Percentiles rank a stretch among this genome's conserved stretches.
Conservation (phyloP, 352 stramenopile genomes). For the Phytopythium montanum region DNA sequence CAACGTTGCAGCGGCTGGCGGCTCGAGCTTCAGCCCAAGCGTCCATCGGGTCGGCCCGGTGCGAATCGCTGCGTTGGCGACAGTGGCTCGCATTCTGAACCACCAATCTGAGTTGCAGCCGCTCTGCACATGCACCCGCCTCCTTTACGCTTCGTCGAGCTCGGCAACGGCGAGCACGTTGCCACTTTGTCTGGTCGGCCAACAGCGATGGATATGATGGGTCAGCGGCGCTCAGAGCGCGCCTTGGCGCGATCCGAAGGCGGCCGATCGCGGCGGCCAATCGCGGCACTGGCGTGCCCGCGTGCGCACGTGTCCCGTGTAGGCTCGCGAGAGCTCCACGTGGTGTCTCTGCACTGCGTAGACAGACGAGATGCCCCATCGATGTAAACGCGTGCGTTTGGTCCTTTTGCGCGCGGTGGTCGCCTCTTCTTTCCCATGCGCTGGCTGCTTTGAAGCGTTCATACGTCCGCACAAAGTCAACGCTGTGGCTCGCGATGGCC, state of each 20-base stretch:
- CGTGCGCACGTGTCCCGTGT: not conserved
- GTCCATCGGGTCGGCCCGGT: not conserved
- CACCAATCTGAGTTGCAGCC: not conserved
- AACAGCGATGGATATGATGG: not conserved
- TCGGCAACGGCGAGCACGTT: not conserved
- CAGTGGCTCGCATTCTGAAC: not conserved
- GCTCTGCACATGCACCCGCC: not conserved
- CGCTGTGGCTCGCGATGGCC: too few species aligned
- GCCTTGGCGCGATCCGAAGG: too few species aligned
- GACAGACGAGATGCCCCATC: not conserved
- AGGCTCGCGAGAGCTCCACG: constrained; percentile 1
- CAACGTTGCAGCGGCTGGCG: not conserved
- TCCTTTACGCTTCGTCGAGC: not conserved
- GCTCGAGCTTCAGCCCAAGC: too few species aligned
- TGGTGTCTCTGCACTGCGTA: not conserved
- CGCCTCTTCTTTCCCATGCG: not conserved
- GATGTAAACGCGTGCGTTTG: not conserved
- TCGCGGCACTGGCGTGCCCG: not conserved
- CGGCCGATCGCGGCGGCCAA: not conserved
- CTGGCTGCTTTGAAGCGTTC: not conserved
- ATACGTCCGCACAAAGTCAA: not conserved
- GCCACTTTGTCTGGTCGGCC: not conserved
- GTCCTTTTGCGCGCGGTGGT: not conserved
- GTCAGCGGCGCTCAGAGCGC: not conserved
- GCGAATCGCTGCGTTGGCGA: not conserved